Conservation (phyloP, 78 protist species). For the Dictyostelium intermedium region DNA sequence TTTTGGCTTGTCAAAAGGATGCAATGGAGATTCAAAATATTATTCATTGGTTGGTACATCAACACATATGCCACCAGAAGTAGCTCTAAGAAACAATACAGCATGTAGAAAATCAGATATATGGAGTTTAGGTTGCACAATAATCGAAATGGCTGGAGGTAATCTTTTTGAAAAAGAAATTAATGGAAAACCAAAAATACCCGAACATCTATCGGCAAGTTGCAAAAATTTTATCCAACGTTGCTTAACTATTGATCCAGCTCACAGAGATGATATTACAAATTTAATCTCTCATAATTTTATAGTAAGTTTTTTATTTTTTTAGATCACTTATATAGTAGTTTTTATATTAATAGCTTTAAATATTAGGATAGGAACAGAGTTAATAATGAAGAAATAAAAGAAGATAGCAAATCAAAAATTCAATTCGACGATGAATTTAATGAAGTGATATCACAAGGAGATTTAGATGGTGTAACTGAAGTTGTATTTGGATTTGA, state of each 20-base stretch:
- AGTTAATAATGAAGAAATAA: neutral
- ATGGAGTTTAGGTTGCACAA: slow-evolving; percentile 86
- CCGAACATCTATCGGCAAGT: neutral
- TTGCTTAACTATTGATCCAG: neutral
- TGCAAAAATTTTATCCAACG: neutral
- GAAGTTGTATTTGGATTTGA: neutral
- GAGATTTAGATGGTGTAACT: neutral
- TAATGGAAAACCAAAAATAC: slow-evolving; percentile 4
- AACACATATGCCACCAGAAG: slow-evolving; percentile 90
- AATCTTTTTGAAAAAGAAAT: neutral
- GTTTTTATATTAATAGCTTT: neutral
- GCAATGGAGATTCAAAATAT: neutral
- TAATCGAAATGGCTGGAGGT: slow-evolving; percentile 84
- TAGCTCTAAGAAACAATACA: slow-evolving; percentile 69
- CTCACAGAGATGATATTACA: neutral
- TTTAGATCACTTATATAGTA: too few species aligned
- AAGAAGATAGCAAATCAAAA: neutral
- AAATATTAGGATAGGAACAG: neutral
- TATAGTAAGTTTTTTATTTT: neutral
- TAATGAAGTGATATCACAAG: neutral
- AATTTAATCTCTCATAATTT: neutral
- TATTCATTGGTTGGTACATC: slow-evolving; percentile 86
- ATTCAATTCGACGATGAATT: neutral
- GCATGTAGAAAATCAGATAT: slow-evolving; percentile 82
- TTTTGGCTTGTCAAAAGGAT: slow-evolving; percentile 74